Evolutionary conservation across 202 grass and related monocot species (phyloP), one percentile per base, ranked within the genome.

Genomic region (Zoysia matrella): DNA sequence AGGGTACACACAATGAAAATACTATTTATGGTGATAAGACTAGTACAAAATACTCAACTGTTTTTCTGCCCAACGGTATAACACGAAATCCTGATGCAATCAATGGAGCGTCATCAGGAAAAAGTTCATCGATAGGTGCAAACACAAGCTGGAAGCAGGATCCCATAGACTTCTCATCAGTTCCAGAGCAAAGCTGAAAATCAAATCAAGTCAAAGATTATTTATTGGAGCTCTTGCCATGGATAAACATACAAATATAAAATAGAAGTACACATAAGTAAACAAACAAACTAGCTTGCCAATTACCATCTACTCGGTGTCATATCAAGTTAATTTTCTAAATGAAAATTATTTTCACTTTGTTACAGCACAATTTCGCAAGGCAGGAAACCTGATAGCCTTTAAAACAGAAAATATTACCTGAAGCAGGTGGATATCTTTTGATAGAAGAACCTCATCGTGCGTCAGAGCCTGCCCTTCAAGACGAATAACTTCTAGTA

Each of bases 91-190:
- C 97, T 77, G 97, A 99, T 57, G 97, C 89, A 67, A 99, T 60
- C 57, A 99, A 79, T 0, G 93, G 93, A 80, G 91, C 97, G 82
- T 99, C 97, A 57, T 99, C 97, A 63, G 93, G 97, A 79, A 99
- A 99, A 83, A 90, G 93, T 69, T 99, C 93, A 70, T 96, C 91
- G 45, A 46, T 96, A 71, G 89, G 91, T 65, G 97, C 91, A 87
- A 97, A 99, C 52, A 99, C 93, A 96, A 99, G 97, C 71, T 99
- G 91, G 76, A 98, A 95, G 83, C 97, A 99, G 40, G 93, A 93
- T 81, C 97, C 97, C 88, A 96, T 78, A 41, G 93, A 92, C 90
- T 99, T 97, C 69, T 99, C 97, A 16, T 96, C 97, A 62, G 92
- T 92, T 74, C 97, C 97, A 50, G 87, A 87, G 83, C 93, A 99